These are phyloP conservation scores for Flaveria sonorensis DNA, from an alignment of 129 eudicot genomes.

Conservation along the genomic window DNA sequence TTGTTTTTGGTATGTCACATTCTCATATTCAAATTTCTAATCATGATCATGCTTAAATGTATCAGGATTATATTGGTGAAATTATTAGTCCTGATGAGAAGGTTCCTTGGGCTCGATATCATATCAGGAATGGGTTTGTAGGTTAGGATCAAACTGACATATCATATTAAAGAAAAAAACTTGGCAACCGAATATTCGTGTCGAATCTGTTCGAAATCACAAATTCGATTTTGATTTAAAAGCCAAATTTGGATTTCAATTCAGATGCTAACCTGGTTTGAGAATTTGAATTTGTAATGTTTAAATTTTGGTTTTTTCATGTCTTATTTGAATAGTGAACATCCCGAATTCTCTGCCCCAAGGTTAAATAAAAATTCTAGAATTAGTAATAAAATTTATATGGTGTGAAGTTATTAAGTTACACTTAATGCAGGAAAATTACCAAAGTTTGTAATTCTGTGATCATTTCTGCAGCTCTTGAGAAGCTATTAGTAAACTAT, in stretches of 20 bases:
- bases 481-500: constrained; percentile 58
- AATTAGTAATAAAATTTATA: not conserved
- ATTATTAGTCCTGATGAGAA: constrained; percentile 52
- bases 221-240: too few relatives aligned
- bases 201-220: too few relatives aligned
- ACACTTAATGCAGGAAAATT: not conserved
- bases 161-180: not conserved
- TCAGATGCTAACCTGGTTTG: too few relatives aligned
- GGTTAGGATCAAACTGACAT: constrained; percentile 40
- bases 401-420: not conserved
- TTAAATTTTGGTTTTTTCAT: too few relatives aligned
- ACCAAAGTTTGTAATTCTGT: constrained; percentile 7
- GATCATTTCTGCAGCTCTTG: constrained; percentile 60
- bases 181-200: not conserved
- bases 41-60: not conserved
- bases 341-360: too few relatives aligned
- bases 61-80: constrained; percentile 55
- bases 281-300: too few relatives aligned
- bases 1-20: not conserved
- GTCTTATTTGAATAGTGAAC: too few relatives aligned
- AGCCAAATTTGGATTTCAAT: too few relatives aligned
- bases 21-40: not conserved
- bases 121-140: constrained; percentile 59
- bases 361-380: not conserved
- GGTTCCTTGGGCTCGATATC: constrained; percentile 63